Evolutionary conservation across 192 early-diverging fungal species (phyloP).

Genomic region (Spinellus fusiger): DNA sequence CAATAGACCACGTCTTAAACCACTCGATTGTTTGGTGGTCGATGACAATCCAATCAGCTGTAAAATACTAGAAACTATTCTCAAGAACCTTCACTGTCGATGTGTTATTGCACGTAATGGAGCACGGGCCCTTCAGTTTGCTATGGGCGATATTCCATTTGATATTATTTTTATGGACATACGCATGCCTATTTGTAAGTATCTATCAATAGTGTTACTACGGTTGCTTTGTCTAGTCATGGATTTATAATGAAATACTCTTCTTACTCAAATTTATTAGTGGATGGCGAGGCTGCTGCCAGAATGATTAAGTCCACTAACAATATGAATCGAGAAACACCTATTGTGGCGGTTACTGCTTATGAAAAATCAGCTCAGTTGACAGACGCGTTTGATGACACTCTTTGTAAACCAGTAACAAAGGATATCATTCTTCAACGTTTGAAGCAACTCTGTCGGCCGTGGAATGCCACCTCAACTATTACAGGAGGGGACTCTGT

Average conservation of each 20-base stretch:
- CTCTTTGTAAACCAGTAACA: constrained; percentile 69
- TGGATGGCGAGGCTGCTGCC: constrained; percentile 86
- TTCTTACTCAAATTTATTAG: constrained; percentile 38
- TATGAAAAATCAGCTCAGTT: constrained; percentile 51
- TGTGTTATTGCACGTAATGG: constrained; percentile 87
- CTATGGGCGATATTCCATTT: constrained; percentile 84
- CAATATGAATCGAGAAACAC: constrained; percentile 79
- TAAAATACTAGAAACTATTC: constrained; percentile 88
- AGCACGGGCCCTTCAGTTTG: constrained; percentile 83
- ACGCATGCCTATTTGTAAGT: constrained; percentile 88
- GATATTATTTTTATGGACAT: constrained; percentile 94
- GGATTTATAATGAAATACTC: constrained; percentile 1
- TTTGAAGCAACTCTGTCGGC: constrained; percentile 35
- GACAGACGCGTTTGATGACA: constrained; percentile 55
- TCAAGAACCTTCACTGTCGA: constrained; percentile 65
- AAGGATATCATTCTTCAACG: constrained; percentile 48
- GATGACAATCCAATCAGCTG: constrained; percentile 89
- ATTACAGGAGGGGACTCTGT: too few species aligned
- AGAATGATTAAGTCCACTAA: constrained; percentile 93
- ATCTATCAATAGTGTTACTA: background rate
- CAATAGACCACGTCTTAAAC: background rate
- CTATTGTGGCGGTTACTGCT: constrained; percentile 77
- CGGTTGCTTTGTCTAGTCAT: background rate
- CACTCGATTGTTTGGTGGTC: constrained; percentile 65
- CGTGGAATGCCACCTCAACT: too few species aligned